Evolutionary conservation across 2,329 filamentous ascomycete genomes (phyloP), one percentile per base, ranked within the genome.

Genomic region (Paracoccidioides brasiliensis): DNA sequence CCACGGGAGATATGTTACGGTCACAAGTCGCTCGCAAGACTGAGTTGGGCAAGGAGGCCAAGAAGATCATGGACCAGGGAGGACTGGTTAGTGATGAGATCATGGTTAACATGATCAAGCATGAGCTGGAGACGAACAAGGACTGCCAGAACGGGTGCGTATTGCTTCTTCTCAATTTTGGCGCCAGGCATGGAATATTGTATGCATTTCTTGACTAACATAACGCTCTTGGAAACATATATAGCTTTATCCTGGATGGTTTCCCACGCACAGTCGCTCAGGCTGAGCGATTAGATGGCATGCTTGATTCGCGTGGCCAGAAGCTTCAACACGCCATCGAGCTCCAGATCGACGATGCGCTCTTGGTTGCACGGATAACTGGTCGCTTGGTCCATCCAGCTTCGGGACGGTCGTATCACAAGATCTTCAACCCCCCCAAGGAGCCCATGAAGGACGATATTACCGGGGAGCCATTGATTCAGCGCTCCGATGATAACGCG

Each of bases 31-130:
- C 91, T 62, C 94, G 95, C 78, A 96, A 97, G 84, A 98, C 93
- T 56, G 76, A 87, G 58, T 83, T 98, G 62, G 93, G 93, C 65
- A 83, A 87, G 70, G 90, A 96, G 78, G 93, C 93, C 63, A 98
- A 98, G 85, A 97, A 97, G 84, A 98, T 98, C 74, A 98, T 98
- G 93, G 93, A 98, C 70, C 86, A 91, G 72, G 93, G 93, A 66
- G 91, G 91, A 64, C 83, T 98, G 57, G 93, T 98, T 72, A 95
- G 90, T 73, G 93, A 98, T 74, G 91, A 97, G 71, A 98, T 98
- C 70, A 91, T 98, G 82, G 88, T 98, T 73, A 90, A 91, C 75
- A 98, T 98, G 93, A 98, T 98, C 79, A 91, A 93, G 83, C 87
- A 85, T 72, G 91, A 98, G 80, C 81, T 98, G 53, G 87, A 94